phyloP scores from a whole-genome alignment of 164 flowering plant genomes.

The Echeveria elegans region DNA sequence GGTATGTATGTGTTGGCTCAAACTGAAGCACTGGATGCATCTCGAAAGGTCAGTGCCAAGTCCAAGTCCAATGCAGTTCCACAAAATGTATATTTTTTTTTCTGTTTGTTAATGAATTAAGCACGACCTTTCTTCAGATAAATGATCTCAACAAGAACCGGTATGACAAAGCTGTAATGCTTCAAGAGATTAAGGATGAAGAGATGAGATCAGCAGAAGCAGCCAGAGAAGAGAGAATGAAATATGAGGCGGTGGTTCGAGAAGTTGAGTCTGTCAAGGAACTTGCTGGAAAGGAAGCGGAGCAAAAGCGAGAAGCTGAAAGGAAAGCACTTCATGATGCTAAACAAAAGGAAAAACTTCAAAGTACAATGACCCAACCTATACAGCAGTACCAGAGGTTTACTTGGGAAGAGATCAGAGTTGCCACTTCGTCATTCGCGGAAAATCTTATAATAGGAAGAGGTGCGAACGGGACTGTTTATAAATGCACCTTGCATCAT shows the following conservation, averaged over 20 bases:
- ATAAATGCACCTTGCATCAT: constrained; percentile 61
- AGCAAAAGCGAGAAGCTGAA: constrained; percentile 52
- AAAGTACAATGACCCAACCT: constrained; percentile 29
- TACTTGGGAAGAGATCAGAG: constrained; percentile 70
- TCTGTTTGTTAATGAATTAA: background rate
- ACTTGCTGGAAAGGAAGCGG: constrained; percentile 52
- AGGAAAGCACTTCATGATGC: constrained; percentile 37
- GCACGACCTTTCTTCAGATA: constrained; percentile 28
- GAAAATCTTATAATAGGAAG: constrained; percentile 58
- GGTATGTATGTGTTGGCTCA: constrained; percentile 74
- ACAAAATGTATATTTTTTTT: background rate
- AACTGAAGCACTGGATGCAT: constrained; percentile 58
- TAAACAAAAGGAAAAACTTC: constrained; percentile 54
- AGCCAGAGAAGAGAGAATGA: constrained; percentile 48
- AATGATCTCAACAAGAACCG: constrained; percentile 35
- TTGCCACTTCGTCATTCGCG: constrained; percentile 70
- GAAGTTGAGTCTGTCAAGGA: constrained; percentile 45
- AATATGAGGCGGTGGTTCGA: constrained; percentile 40
- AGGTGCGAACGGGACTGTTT: constrained; percentile 79
- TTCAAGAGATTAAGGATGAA: constrained; percentile 36
- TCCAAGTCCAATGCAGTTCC: background rate
- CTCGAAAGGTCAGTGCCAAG: constrained; percentile 44
- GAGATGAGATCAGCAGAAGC: constrained; percentile 49
- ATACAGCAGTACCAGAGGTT: constrained; percentile 41
- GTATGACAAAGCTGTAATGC: constrained; percentile 44